Base-by-base conservation (phyloP, 2,329 filamentous ascomycete genomes). In the Scytalidium lignicola region DNA sequence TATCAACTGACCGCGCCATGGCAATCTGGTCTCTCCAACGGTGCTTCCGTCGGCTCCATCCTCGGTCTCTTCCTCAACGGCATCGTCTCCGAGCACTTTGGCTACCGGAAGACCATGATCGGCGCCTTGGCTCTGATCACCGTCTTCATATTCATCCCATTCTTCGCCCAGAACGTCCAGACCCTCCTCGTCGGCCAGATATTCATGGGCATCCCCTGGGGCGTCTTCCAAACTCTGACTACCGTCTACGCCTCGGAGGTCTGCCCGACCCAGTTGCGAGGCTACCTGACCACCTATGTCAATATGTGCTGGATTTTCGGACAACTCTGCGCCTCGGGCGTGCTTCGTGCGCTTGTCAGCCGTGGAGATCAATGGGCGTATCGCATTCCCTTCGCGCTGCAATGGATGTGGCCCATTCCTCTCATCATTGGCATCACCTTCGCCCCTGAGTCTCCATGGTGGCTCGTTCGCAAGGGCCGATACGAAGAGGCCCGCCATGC, bases 331-430 rank as follows among this genome's bases (percentile, higher is more conserved):
- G 70, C 69, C 17, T 66, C 74, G 26, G 72, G 71, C 5, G 70
- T 74, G 6, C 69, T 75, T 43, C 68, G 67, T 52, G 58, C 65
- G 10, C 68, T 74, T 62, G 55, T 74, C 22, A 58, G 60, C 29
- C 62, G 70, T 17, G 41, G 62, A 4, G 70, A 70, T 45, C 58
- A 73, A 53, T 74, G 71, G 72, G 66, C 70, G 3, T 74, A 73
- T 55, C 65, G 70, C 1, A 72, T 74, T 43, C 72, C 72, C 0
- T 74, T 72, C 47, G 67, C 65, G 3, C 32, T 37, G 7, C 32
- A 37, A 57, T 83, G 80, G 3, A 77, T 95, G 21, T 91, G 78
- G 67, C 58, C 68, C 48, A 90, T 93, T 83, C 78, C 95, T 2
- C 71, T 93, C 59, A 72, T 90, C 64, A 84, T 95, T 65, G 89